phyloP scores from a whole-genome alignment of 768 basidiomycete genomes.

The Podaxis sp. region DNA sequence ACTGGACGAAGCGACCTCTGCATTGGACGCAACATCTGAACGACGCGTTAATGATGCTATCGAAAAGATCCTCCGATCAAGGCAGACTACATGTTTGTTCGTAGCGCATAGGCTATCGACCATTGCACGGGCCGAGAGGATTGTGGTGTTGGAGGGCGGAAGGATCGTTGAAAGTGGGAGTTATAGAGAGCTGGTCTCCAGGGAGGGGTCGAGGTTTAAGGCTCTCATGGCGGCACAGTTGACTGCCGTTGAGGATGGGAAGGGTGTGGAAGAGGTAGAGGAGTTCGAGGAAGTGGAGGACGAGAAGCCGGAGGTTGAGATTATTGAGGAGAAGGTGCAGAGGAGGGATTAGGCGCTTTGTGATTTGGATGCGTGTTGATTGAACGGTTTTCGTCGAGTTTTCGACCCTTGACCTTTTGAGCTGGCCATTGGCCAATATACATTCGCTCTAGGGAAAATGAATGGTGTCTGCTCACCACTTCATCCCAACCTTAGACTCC shows the following conservation, averaged over 20 bases:
- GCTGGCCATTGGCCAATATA: not conserved
- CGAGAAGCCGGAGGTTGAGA: not conserved
- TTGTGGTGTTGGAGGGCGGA: conserved; percentile 88
- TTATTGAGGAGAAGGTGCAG: not conserved
- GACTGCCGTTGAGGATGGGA: conserved; percentile 32
- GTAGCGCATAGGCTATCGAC: conserved; percentile 90
- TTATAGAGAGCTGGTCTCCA: conserved; percentile 72
- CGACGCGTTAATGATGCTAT: conserved; percentile 88
- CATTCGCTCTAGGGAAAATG: not conserved
- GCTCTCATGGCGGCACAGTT: conserved; percentile 88
- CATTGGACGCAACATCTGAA: conserved; percentile 86
- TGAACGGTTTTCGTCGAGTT: not conserved
- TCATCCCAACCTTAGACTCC: not conserved
- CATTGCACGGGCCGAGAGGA: conserved; percentile 84
- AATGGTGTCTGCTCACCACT: not conserved
- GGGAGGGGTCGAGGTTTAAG: conserved; percentile 75
- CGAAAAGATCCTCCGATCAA: conserved; percentile 75
- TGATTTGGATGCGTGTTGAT: not conserved
- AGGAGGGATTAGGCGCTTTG: not conserved
- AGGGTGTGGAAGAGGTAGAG: conserved; percentile 13
- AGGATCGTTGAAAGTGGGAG: conserved; percentile 78
- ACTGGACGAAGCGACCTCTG: conserved; percentile 86
- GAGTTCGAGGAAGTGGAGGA: conserved; percentile 7
- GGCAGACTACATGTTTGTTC: conserved; percentile 82
- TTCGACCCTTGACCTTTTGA: not conserved